Evolutionary conservation across 1,284 basidiomycete species (phyloP).

Genomic region (Veloboletus limbatus): DNA sequence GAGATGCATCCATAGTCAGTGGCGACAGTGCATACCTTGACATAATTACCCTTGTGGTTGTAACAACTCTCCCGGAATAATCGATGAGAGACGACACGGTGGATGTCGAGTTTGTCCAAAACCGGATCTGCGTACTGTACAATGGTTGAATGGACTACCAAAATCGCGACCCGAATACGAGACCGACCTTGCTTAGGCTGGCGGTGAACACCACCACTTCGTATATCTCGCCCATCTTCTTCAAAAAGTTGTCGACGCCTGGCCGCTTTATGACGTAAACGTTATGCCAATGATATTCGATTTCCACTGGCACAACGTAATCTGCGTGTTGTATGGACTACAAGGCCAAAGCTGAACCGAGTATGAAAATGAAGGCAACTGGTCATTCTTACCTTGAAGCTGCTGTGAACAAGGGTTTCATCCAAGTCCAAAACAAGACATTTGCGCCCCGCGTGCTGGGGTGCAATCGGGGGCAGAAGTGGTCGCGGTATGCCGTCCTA

Average conservation of each 20-base stretch:
- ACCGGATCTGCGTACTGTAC: constrained; percentile 95
- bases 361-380: neutral
- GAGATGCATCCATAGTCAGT: constrained; percentile 11
- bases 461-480: constrained; percentile 73
- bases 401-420: constrained; percentile 93
- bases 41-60: constrained; percentile 98
- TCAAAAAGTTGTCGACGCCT: constrained; percentile 95
- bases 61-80: constrained; percentile 98
- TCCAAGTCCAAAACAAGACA: constrained; percentile 94
- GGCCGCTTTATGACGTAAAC: constrained; percentile 99
- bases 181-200: constrained; percentile 84
- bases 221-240: constrained; percentile 97
- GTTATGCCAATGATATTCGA: constrained; percentile 97
- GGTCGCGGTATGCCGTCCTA: constrained; percentile 86
- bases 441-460: constrained; percentile 79
- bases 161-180: neutral
- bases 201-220: constrained; percentile 99
- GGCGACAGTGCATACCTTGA: constrained; percentile 67
- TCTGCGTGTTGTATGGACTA: constrained; percentile 95
- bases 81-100: constrained; percentile 91
- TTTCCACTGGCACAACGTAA: constrained; percentile 98
- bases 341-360: constrained; percentile 13
- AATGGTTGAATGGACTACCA: constrained; percentile 7
- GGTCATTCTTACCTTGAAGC: constrained; percentile 70
- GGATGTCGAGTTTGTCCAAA: constrained; percentile 92